phyloP scores from a whole-genome alignment of 495 filamentous ascomycete genomes.

The Lasiosphaeria hispida region DNA sequence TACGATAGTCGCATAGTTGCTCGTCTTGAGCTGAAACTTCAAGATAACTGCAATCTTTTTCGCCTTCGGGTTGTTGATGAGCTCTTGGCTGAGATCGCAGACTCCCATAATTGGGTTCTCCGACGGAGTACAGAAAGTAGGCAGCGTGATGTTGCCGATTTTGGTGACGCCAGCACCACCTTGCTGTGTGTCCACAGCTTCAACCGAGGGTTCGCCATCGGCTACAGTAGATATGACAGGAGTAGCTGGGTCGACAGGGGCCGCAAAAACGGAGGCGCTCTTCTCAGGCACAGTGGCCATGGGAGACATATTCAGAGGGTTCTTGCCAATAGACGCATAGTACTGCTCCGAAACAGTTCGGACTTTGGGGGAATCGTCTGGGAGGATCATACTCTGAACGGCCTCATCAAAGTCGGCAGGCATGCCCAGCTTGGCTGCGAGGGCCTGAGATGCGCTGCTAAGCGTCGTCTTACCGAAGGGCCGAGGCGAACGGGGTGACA shows the following conservation, averaged over 20 bases:
- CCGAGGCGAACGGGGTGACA: too few species aligned
- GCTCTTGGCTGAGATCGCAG: slow-evolving; percentile 10
- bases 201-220: not conserved
- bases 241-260: not conserved
- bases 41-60: slow-evolving; percentile 77
- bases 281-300: too few species aligned
- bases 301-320: too few species aligned
- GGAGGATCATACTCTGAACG: too few species aligned
- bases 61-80: slow-evolving; percentile 21
- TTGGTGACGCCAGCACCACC: not conserved
- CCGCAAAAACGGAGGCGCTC: not conserved
- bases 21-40: slow-evolving; percentile 78
- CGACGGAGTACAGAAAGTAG: slow-evolving; percentile 21
- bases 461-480: too few species aligned
- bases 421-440: too few species aligned
- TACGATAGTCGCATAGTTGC: slow-evolving; percentile 94
- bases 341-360: too few species aligned
- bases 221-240: not conserved
- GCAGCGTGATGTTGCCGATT: slow-evolving; percentile 15
- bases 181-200: not conserved
- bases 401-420: too few species aligned
- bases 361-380: too few species aligned
- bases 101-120: slow-evolving; percentile 25
- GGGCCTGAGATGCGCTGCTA: too few species aligned
- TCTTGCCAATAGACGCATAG: too few species aligned